Conservation (phyloP, 2,329 filamentous ascomycete genomes). For the Scleromitrula shiraiana region DNA sequence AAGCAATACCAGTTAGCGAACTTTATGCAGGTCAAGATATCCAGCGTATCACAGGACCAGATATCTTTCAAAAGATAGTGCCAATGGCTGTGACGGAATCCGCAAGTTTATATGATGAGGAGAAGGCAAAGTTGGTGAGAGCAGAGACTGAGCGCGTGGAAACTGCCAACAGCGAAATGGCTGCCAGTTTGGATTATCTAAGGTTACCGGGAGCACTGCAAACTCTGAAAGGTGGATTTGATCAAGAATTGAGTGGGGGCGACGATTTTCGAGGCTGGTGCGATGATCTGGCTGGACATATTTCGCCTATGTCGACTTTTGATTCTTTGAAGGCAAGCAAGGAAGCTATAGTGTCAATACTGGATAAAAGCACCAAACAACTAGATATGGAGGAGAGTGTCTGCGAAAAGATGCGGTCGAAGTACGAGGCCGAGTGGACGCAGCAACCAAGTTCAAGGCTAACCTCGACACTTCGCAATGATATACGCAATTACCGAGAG, state of each 20-base stretch:
- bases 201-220: constrained; percentile 84
- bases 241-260: constrained; percentile 81
- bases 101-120: constrained; percentile 94
- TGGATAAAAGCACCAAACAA: constrained; percentile 79
- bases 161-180: constrained; percentile 90
- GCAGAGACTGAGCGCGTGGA: constrained; percentile 93
- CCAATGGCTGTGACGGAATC: constrained; percentile 94
- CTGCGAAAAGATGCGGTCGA: constrained; percentile 98
- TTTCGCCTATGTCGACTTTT: constrained; percentile 70
- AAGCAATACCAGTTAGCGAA: constrained; percentile 94
- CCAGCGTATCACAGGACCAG: constrained; percentile 89
- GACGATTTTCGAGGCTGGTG: constrained; percentile 93
- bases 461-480: constrained; percentile 77
- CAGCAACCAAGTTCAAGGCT: constrained; percentile 90
- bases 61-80: constrained; percentile 94
- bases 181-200: constrained; percentile 86
- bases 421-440: constrained; percentile 93
- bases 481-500: constrained; percentile 80
- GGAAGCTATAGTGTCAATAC: constrained; percentile 58
- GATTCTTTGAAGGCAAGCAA: constrained; percentile 73
- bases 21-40: constrained; percentile 97
- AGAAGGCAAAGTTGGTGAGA: constrained; percentile 91
- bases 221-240: constrained; percentile 84
- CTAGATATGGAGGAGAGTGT: constrained; percentile 96
- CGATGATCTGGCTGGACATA: constrained; percentile 80